Evolutionary conservation across 179 eudicot species (phyloP), one percentile per base, ranked within the genome.

Genomic region (Actinidia arguta): DNA sequence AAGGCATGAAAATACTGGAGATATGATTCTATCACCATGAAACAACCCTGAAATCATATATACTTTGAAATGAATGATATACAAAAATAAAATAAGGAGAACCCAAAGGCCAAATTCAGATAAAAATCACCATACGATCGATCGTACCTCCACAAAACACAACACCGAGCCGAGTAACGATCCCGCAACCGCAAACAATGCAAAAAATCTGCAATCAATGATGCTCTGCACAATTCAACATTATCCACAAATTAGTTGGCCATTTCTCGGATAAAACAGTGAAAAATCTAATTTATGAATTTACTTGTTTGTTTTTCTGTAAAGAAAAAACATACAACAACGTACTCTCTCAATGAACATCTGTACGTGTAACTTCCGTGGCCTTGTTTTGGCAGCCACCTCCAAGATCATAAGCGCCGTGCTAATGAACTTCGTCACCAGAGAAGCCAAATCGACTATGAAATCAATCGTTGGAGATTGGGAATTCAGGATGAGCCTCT

Each of bases 181-280:
- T 69, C 96, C 94, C 16, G 71, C 94, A 68, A 90, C 86, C 0
- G 93, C 96, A 12, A 93, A 83, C 63, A 93, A 74, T 22, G 91
- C 84, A 64, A 93, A 89, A 86, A 93, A 93, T 75, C 96, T 83
- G 81, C 92, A 90, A 76, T 93, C 90, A 6, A 93, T 22, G 6
- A 93, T 77, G 39, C 16, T 86, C 96, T 93, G 90, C 81, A 86
- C 0, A 70, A 39, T 24, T 42, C 10, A 46, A 78, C 27, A 4
- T 1, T 3, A 64, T 16, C 27, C 20, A 68, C 39, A 24, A 4
- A 8, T 70, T 46, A 44, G 52, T 17, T 44, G 25, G 10, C n/a
- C 47, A 36, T n/a, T n/a, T 39, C 42, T 39, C 42, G 42, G 42
- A 39, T 3, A 39, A 39, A 39, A 39, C 42, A 39, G 42, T 39